Evolutionary conservation across 352 stramenopile genomes (phyloP).

Genomic region (Phytophthora vignae): DNA sequence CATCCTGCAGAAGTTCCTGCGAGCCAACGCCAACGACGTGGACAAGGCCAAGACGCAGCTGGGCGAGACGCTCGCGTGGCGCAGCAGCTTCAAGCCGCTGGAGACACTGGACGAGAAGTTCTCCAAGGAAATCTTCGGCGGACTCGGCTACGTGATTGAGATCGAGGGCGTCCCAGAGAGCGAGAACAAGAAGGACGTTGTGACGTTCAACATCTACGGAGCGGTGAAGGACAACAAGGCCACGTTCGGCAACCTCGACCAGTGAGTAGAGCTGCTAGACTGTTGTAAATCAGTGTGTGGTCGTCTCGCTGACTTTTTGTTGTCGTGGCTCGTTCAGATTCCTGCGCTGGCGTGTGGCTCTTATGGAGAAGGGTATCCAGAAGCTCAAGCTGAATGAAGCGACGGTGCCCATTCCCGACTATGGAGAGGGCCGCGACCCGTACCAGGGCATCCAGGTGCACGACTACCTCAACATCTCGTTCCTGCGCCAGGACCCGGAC

Average conservation of each 20-base stretch:
- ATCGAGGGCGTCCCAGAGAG: constrained; percentile 28
- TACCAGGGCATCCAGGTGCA: constrained; percentile 40
- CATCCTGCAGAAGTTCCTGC: constrained; percentile 38
- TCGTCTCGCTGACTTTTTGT: constrained; percentile 11
- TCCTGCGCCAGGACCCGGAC: constrained; percentile 37
- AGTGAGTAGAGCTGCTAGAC: constrained; percentile 9
- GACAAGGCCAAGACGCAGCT: constrained; percentile 36
- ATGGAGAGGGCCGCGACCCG: constrained; percentile 31
- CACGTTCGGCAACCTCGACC: constrained; percentile 35
- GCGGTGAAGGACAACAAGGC: constrained; percentile 42
- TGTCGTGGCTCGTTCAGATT: constrained; percentile 15
- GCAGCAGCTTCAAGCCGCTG: constrained; percentile 37
- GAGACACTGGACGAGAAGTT: constrained; percentile 37
- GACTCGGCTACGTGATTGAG: constrained; percentile 37
- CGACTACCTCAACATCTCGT: constrained; percentile 44
- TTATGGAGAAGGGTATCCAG: constrained; percentile 41
- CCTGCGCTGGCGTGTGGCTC: constrained; percentile 36
- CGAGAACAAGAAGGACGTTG: constrained; percentile 39
- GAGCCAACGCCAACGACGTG: constrained; percentile 38
- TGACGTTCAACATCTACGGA: constrained; percentile 44
- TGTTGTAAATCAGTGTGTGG: neutral
- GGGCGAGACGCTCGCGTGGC: constrained; percentile 36
- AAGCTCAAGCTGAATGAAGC: constrained; percentile 41
- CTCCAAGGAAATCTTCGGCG: constrained; percentile 29
- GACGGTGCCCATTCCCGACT: constrained; percentile 32